Percentiles rank a stretch among this genome's conserved stretches.
phyloP scores from a whole-genome alignment of 2,329 filamentous ascomycete genomes.

The Pseudocercospora ulei region DNA sequence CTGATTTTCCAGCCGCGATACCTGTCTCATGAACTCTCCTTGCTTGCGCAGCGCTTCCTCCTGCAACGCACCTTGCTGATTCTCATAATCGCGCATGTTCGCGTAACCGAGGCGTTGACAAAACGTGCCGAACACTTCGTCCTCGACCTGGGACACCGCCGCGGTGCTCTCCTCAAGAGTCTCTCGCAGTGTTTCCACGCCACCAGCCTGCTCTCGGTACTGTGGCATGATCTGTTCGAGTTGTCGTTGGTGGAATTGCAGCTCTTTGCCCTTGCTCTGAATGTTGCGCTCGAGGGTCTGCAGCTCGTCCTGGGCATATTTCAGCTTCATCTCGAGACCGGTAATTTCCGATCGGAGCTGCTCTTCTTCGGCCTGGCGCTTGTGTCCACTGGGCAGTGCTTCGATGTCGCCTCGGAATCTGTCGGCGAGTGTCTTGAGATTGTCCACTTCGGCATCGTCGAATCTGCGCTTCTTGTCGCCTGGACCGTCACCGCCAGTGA shows the following conservation, averaged over 20 bases:
- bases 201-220: conserved; percentile 59
- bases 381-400: conserved; percentile 67
- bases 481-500: conserved; percentile 85
- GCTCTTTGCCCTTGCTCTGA: conserved; percentile 70
- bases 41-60: conserved; percentile 83
- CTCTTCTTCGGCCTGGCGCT: conserved; percentile 68
- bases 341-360: conserved; percentile 66
- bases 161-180: conserved; percentile 49
- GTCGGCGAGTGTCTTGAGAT: conserved; percentile 64
- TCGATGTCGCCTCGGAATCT: conserved; percentile 69
- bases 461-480: conserved; percentile 64
- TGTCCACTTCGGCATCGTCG: conserved; percentile 81
- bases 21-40: conserved; percentile 74
- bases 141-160: conserved; percentile 71
- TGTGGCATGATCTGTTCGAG: conserved; percentile 69
- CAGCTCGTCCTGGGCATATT: conserved; percentile 64
- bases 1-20: conserved; percentile 52
- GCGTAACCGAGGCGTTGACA: conserved; percentile 78
- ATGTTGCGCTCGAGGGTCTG: conserved; percentile 72
- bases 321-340: conserved; percentile 66
- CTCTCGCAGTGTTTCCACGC: conserved; percentile 54
- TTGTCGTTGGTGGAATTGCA: conserved; percentile 62
- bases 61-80: conserved; percentile 82
- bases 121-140: conserved; percentile 76
- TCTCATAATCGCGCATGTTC: conserved; percentile 86